A percentile compares a stretch with the other conserved stretches of the same genome.
Evolutionary conservation across 2,329 filamentous ascomycete genomes (phyloP).

Genomic region (Coniella lustricola): DNA sequence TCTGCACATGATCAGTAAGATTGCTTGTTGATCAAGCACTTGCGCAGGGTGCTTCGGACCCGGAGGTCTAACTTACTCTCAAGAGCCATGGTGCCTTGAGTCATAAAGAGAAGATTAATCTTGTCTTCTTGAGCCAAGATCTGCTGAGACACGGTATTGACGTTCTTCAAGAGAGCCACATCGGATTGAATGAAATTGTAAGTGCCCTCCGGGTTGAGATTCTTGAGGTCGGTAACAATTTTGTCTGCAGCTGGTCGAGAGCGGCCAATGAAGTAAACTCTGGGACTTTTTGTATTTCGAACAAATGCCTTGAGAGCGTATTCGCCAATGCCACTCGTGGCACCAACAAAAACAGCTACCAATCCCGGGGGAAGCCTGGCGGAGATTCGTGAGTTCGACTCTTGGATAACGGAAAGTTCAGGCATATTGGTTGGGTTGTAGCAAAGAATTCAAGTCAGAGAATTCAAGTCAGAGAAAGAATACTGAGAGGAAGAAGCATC

Average conservation of each 20-base stretch:
- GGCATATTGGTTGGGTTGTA: neutral
- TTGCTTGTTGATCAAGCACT: no score
- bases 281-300: slow-evolving; percentile 32
- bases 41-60: no score
- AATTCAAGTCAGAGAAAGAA: no score
- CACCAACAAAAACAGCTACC: slow-evolving; percentile 45
- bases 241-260: slow-evolving; percentile 28
- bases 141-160: slow-evolving; percentile 40
- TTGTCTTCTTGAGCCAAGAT: slow-evolving; percentile 36
- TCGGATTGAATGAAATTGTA: slow-evolving; percentile 44
- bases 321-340: slow-evolving; percentile 48
- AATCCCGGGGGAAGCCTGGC: slow-evolving; percentile 22
- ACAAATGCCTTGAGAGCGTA: slow-evolving; percentile 35
- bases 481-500: no score
- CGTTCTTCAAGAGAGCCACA: slow-evolving; percentile 41
- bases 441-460: neutral
- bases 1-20: no score
- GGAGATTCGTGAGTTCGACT: slow-evolving; percentile 17
- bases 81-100: slow-evolving; percentile 28
- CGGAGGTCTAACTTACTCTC: no score
- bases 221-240: slow-evolving; percentile 30
- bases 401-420: neutral
- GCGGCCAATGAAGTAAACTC: slow-evolving; percentile 46
- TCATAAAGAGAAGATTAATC: slow-evolving; percentile 42
- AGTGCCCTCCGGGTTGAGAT: slow-evolving; percentile 34